These are phyloP conservation scores for Hypoxylon sp. DNA, from an alignment of 2,329 filamentous ascomycete species.

Conservation along the genomic window DNA sequence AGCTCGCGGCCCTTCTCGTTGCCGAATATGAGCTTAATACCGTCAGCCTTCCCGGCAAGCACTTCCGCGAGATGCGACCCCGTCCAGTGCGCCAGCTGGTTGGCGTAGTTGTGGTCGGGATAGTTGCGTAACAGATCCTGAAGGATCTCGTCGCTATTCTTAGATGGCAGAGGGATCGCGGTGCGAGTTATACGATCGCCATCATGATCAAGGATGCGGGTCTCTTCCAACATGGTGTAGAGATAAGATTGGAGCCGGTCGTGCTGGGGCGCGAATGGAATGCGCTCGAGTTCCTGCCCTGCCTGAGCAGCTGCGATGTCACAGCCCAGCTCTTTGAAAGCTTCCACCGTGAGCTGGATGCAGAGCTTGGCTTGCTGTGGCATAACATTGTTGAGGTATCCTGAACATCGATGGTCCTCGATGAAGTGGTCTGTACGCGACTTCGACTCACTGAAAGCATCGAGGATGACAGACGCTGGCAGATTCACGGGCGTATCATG, in stretches of 20 bases:
- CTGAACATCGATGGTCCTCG: conserved; percentile 35
- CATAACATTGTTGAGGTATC: conserved; percentile 40
- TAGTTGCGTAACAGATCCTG: conserved; percentile 35
- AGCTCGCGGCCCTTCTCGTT: conserved; percentile 43
- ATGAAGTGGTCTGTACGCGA: conserved; percentile 43
- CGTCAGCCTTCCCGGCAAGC: conserved; percentile 45
- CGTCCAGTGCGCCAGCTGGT: conserved; percentile 25
- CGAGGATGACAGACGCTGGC: conserved; percentile 30
- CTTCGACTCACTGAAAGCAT: conserved; percentile 43
- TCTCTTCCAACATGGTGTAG: conserved; percentile 46
- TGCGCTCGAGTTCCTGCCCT: conserved; percentile 39
- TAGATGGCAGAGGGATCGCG: conserved; percentile 29
- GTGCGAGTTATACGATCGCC: conserved; percentile 42
- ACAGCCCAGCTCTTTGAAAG: conserved; percentile 47
- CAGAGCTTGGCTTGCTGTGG: conserved; percentile 37
- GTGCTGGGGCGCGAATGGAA: conserved; percentile 42
- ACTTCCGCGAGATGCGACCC: conserved; percentile 38
- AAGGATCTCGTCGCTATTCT: conserved; percentile 36
- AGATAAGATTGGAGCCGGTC: conserved; percentile 44
- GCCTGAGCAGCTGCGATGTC: conserved; percentile 30
- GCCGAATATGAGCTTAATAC: conserved; percentile 49
- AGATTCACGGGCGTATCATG: background rate
- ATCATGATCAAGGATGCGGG: conserved; percentile 43
- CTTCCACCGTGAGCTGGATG: conserved; percentile 41
- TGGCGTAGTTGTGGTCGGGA: conserved; percentile 39